Conservation (phyloP, 1,139 yeast species). For the Torulaspora globosa region DNA sequence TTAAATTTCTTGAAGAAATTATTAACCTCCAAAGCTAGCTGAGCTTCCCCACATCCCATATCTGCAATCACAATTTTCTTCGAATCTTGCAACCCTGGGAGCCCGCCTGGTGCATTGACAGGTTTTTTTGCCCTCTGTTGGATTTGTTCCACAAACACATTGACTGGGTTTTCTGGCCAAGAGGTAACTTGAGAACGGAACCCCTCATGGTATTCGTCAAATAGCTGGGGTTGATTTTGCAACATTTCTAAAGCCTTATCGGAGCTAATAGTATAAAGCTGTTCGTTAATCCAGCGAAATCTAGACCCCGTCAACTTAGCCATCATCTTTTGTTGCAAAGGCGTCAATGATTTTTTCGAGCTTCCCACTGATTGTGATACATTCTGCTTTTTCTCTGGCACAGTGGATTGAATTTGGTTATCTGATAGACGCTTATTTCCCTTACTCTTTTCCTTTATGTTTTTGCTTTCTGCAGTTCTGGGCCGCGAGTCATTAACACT, state of each 20-base stretch:
- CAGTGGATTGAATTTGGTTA: constrained; percentile 7
- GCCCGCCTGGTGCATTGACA: constrained; percentile 91
- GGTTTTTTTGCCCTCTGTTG: constrained; percentile 58
- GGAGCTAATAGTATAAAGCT: constrained; percentile 79
- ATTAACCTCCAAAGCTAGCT: constrained; percentile 63
- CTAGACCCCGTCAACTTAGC: constrained; percentile 90
- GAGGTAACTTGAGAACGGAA: constrained; percentile 89
- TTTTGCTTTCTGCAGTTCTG: not conserved
- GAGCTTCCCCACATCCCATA: constrained; percentile 99
- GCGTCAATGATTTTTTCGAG: constrained; percentile 55
- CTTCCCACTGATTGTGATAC: constrained; percentile 5
- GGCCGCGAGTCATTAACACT: not conserved
- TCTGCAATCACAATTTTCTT: constrained; percentile 76
- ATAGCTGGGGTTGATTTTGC: constrained; percentile 76
- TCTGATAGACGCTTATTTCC: constrained; percentile 12
- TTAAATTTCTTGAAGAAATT: constrained; percentile 44
- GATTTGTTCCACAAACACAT: constrained; percentile 74
- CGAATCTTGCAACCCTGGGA: constrained; percentile 59
- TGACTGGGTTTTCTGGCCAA: constrained; percentile 98
- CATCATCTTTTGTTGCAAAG: constrained; percentile 93
- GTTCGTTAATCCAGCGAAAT: constrained; percentile 97
- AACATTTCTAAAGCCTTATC: constrained; percentile 71
- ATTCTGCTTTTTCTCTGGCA: constrained; percentile 2
- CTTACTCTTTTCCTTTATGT: constrained; percentile 3
- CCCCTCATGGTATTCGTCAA: constrained; percentile 93